phyloP scores from a whole-genome alignment of 1,284 basidiomycete species.

The Cryptococcus wingfieldii region DNA sequence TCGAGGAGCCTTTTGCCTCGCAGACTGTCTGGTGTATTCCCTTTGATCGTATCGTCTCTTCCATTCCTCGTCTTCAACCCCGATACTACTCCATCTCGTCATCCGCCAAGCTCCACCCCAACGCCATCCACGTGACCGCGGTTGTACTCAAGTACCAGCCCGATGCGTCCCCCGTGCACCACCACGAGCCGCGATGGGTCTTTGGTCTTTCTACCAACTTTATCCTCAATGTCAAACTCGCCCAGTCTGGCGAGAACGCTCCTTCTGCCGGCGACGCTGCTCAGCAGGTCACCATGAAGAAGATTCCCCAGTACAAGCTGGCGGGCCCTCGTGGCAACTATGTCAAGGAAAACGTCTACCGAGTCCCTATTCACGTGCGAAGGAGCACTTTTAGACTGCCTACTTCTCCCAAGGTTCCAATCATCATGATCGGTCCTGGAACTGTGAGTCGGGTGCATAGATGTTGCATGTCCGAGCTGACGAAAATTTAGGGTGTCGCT shows the following conservation, averaged over 20 bases:
- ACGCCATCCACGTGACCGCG: slow-evolving; percentile 86
- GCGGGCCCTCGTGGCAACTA: slow-evolving; percentile 85
- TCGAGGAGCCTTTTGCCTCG: slow-evolving; percentile 59
- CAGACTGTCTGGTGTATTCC: slow-evolving; percentile 83
- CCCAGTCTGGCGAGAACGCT: slow-evolving; percentile 54
- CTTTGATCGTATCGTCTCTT: slow-evolving; percentile 92
- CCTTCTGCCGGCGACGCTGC: slow-evolving; percentile 48
- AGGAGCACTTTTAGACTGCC: slow-evolving; percentile 94
- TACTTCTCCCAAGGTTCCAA: slow-evolving; percentile 93
- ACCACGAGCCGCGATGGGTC: slow-evolving; percentile 54
- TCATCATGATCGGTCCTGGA: slow-evolving; percentile 98
- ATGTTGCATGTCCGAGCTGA: not conserved
- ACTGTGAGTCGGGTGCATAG: slow-evolving; percentile 61
- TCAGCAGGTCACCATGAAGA: slow-evolving; percentile 38
- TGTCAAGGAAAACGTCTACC: slow-evolving; percentile 60
- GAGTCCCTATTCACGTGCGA: slow-evolving; percentile 88
- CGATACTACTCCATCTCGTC: slow-evolving; percentile 99
- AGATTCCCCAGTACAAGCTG: slow-evolving; percentile 72
- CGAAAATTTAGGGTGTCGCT: slow-evolving; percentile 67
- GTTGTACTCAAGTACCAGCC: slow-evolving; percentile 91
- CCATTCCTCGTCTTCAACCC: slow-evolving; percentile 87
- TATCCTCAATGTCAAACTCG: slow-evolving; percentile 81
- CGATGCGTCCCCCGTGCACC: slow-evolving; percentile 55
- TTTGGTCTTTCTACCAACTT: slow-evolving; percentile 90
- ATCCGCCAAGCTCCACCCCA: slow-evolving; percentile 84